phyloP scores from a whole-genome alignment of 1,284 basidiomycete genomes.

The Somion occarium region DNA sequence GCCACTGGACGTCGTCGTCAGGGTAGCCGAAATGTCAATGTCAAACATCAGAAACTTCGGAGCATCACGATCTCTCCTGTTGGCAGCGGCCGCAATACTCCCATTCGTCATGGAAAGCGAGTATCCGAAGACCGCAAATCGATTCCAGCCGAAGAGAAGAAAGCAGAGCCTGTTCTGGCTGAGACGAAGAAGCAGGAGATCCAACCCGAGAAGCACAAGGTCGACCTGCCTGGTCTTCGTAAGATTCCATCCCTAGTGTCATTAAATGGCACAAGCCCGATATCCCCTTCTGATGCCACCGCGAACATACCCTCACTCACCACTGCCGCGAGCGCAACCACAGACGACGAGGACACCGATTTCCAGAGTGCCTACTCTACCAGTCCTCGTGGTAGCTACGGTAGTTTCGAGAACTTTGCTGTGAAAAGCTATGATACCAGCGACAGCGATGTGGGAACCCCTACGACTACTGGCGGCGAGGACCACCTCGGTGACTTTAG shows the following conservation, averaged over 20 bases:
- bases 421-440: slow-evolving; percentile 15
- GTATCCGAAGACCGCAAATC: slow-evolving; percentile 4
- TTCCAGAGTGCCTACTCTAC: slow-evolving; percentile 80
- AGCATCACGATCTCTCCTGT: slow-evolving; percentile 16
- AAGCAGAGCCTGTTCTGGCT: background rate
- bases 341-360: slow-evolving; percentile 79
- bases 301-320: slow-evolving; percentile 39
- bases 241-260: slow-evolving; percentile 30
- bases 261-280: slow-evolving; percentile 26
- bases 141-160: background rate
- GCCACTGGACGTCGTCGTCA: slow-evolving; percentile 15
- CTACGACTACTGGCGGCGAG: slow-evolving; percentile 16
- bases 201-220: slow-evolving; percentile 11
- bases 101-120: slow-evolving; percentile 11
- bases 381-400: slow-evolving; percentile 62
- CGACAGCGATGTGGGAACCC: slow-evolving; percentile 21
- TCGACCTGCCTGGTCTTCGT: slow-evolving; percentile 23
- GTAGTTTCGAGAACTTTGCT: slow-evolving; percentile 24
- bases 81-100: slow-evolving; percentile 16
- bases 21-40: slow-evolving; percentile 15
- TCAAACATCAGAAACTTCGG: slow-evolving; percentile 9
- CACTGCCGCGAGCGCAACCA: slow-evolving; percentile 37
- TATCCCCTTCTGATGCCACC: slow-evolving; percentile 25
- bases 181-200: slow-evolving; percentile 14
- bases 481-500: slow-evolving; percentile 21